phyloP scores from a whole-genome alignment of 2,329 filamentous ascomycete species.

The Mollisia scopiformis region DNA sequence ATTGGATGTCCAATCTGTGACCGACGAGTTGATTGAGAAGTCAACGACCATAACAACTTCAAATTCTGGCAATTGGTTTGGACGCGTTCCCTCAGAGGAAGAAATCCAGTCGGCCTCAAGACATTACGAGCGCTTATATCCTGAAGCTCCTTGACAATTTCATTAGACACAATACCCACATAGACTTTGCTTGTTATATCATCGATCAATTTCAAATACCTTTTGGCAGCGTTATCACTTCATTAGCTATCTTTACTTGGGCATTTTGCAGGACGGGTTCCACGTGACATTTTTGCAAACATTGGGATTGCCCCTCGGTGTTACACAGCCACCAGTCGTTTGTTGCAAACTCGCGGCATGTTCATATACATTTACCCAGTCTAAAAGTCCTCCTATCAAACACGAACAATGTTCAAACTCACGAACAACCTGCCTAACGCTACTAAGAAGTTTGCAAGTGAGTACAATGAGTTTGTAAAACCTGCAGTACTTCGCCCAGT shows the following conservation, averaged over 20 bases:
- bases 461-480: background rate
- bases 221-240: too few species aligned
- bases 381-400: background rate
- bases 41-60: slow-evolving; percentile 21
- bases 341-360: background rate
- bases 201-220: background rate
- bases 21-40: slow-evolving; percentile 61
- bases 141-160: background rate
- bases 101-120: slow-evolving; percentile 16
- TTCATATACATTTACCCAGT: background rate
- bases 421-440: background rate
- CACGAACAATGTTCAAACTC: background rate
- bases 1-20: slow-evolving; percentile 79
- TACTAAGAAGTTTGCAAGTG: background rate
- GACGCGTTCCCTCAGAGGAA: slow-evolving; percentile 28
- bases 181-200: background rate
- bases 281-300: background rate
- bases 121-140: slow-evolving; percentile 13
- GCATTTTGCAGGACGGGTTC: background rate
- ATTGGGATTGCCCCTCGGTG: background rate
- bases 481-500: background rate
- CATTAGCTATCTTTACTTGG: too few species aligned
- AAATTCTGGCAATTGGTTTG: slow-evolving; percentile 25
- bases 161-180: background rate
- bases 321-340: background rate